Evolutionary conservation across 768 basidiomycete species (phyloP).

Genomic region (Galerina sulciceps): DNA sequence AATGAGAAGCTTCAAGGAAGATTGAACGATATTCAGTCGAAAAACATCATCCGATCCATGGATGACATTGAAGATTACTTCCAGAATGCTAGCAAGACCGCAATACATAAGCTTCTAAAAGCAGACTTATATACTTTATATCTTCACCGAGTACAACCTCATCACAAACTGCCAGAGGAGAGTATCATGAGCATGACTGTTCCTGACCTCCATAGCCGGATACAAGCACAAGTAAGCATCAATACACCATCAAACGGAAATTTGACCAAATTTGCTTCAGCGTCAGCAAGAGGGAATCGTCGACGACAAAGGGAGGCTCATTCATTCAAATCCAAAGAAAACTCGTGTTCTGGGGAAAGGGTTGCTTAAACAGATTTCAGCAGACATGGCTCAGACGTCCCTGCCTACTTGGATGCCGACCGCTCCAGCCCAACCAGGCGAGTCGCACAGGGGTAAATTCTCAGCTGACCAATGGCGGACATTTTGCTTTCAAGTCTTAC

Average conservation of each 20-base stretch:
- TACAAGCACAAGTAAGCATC: background rate
- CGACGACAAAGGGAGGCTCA: background rate
- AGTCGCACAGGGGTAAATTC: constrained; percentile 22
- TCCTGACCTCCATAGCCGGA: no score
- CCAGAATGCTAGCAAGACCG: background rate
- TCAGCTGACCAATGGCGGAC: constrained; percentile 37
- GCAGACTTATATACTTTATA: background rate
- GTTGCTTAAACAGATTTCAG: constrained; percentile 14
- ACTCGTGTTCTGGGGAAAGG: background rate
- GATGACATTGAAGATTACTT: background rate
- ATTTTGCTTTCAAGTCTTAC: constrained; percentile 31
- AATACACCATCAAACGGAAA: background rate
- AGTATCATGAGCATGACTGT: background rate
- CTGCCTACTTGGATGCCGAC: constrained; percentile 25
- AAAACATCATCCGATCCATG: background rate
- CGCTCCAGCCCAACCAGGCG: constrained; percentile 18
- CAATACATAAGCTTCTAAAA: background rate
- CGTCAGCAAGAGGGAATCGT: background rate
- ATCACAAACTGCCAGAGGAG: background rate
- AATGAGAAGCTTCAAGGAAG: background rate
- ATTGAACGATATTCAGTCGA: background rate
- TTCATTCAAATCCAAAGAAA: background rate
- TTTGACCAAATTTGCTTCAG: background rate
- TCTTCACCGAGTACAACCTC: background rate
- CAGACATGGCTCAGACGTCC: constrained; percentile 16